Percentiles rank a stretch among this genome's conserved stretches.
Evolutionary conservation across 345 rosid genomes (phyloP).

Genomic region (Diplotaxis tenuifolia): DNA sequence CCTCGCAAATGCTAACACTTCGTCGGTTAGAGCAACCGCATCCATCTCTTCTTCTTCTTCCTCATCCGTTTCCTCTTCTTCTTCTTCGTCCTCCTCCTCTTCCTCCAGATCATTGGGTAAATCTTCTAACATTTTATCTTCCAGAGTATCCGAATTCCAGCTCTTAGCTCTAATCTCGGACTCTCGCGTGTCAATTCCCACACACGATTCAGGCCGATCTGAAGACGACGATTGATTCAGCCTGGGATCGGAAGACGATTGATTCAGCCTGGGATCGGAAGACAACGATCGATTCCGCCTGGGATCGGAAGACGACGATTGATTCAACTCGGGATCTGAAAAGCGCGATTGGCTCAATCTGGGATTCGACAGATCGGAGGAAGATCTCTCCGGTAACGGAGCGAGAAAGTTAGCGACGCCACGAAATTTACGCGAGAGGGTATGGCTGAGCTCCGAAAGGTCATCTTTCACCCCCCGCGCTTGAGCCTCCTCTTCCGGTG

Average conservation of each 20-base stretch:
- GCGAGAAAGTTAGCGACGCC: slow-evolving; percentile 96
- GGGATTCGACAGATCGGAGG: slow-evolving; percentile 25
- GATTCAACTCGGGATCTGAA: slow-evolving; percentile 36
- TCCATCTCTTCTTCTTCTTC: slow-evolving; percentile 38
- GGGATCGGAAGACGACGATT: slow-evolving; percentile 32
- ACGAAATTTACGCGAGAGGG: slow-evolving; percentile 76
- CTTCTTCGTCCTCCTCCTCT: slow-evolving; percentile 11
- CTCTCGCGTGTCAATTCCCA: slow-evolving; percentile 74
- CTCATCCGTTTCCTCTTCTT: slow-evolving; percentile 27
- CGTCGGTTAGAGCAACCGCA: slow-evolving; percentile 79
- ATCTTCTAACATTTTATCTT: slow-evolving; percentile 37
- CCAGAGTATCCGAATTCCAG: slow-evolving; percentile 53
- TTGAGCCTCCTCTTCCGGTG: slow-evolving; percentile 37
- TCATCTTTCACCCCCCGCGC: slow-evolving; percentile 82
- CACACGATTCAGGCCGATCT: slow-evolving; percentile 39
- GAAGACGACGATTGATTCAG: slow-evolving; percentile 11
- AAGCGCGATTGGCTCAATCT: slow-evolving; percentile 9
- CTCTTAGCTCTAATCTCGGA: slow-evolving; percentile 57
- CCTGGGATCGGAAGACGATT: slow-evolving; percentile 23
- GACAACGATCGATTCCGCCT: slow-evolving; percentile 22
- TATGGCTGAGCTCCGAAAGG: slow-evolving; percentile 70
- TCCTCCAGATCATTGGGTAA: slow-evolving; percentile 53
- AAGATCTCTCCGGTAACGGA: slow-evolving; percentile 53
- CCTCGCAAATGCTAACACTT: slow-evolving; percentile 72
- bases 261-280: slow-evolving; percentile 27